Evolutionary conservation across 2,329 filamentous ascomycete species (phyloP).

Genomic region (Endoconidiophora polonica): DNA sequence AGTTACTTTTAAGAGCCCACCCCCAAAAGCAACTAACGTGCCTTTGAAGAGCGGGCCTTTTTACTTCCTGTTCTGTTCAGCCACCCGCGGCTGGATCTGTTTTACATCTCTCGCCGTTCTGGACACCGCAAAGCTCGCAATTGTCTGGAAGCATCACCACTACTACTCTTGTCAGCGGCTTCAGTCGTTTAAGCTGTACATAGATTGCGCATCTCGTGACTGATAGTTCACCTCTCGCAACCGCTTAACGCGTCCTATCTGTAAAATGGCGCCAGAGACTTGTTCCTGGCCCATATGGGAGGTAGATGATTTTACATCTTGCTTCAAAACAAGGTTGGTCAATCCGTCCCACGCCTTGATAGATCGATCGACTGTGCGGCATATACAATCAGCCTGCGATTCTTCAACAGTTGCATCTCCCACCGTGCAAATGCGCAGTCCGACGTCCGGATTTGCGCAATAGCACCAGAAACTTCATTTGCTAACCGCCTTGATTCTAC

Average conservation of each 20-base stretch:
- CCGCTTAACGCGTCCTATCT: neutral
- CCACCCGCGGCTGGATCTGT: neutral
- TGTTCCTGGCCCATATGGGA: slow-evolving; percentile 39
- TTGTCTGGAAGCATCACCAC: neutral
- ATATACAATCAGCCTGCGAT: neutral
- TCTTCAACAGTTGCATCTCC: neutral
- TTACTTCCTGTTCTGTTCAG: neutral
- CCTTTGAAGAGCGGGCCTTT: neutral
- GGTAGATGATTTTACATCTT: slow-evolving; percentile 45
- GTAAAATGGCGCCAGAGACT: slow-evolving; percentile 11
- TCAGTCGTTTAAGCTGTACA: neutral
- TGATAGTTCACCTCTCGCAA: neutral
- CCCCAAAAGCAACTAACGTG: too few species aligned
- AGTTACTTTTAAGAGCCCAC: too few species aligned
- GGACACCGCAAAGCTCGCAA: neutral
- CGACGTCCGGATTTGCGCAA: slow-evolving; percentile 2
- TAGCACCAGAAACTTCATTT: neutral
- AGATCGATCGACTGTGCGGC: too few species aligned
- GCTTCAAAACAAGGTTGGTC: slow-evolving; percentile 52
- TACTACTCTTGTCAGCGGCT: neutral
- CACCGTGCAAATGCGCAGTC: neutral
- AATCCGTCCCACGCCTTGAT: neutral
- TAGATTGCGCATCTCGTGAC: neutral
- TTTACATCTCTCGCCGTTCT: neutral
- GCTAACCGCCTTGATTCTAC: slow-evolving; percentile 10